phyloP scores from a whole-genome alignment of 129 eudicot genomes.

The Apium graveolens region DNA sequence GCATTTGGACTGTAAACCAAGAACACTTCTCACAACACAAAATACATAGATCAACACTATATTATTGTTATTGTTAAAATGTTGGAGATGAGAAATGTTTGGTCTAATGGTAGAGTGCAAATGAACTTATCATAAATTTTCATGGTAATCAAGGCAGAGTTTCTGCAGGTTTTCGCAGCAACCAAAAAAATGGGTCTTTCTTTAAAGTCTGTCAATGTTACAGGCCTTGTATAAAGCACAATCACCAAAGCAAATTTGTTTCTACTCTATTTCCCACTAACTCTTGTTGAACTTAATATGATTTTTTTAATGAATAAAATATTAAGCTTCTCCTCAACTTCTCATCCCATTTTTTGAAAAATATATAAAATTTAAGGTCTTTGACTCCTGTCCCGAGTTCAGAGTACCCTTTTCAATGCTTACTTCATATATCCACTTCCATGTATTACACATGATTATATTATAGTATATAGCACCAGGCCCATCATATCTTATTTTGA shows the following conservation, averaged over 20 bases:
- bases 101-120: slow-evolving; percentile 7
- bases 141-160: neutral
- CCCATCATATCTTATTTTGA: slow-evolving; percentile 4
- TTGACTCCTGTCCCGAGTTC: slow-evolving; percentile 5
- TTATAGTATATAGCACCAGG: neutral
- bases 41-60: no score
- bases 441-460: neutral
- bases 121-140: neutral
- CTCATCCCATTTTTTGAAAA: neutral
- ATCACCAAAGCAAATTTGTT: slow-evolving; percentile 1
- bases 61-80: neutral
- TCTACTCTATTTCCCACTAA: neutral
- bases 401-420: slow-evolving; percentile 7
- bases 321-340: neutral
- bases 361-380: neutral
- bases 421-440: neutral
- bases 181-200: slow-evolving; percentile 6
- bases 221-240: neutral
- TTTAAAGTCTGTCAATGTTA: slow-evolving; percentile 3
- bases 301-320: neutral
- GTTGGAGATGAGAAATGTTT: neutral
- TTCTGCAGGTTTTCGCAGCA: neutral
- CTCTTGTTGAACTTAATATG: no score
- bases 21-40: neutral
- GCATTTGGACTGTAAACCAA: neutral